Evolutionary conservation across 768 basidiomycete species (phyloP).

Genomic region (Cubamyces sp.): DNA sequence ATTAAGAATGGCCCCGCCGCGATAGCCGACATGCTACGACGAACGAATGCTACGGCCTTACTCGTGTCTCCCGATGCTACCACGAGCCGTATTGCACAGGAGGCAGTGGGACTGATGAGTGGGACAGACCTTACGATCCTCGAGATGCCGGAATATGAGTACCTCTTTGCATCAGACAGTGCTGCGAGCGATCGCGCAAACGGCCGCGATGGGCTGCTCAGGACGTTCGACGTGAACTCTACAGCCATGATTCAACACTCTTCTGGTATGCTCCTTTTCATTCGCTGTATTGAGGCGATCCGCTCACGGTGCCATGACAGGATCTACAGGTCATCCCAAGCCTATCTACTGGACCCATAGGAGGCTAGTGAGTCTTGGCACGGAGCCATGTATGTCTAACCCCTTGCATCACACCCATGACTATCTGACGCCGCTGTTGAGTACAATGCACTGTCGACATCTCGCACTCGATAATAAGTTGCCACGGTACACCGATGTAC

Average conservation of each 20-base stretch:
- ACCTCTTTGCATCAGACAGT: neutral
- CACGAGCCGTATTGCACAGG: neutral
- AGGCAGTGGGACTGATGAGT: neutral
- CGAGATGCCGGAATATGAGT: neutral
- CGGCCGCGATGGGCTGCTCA: neutral
- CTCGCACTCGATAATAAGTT: neutral
- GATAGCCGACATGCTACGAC: constrained; percentile 34
- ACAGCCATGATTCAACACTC: constrained; percentile 10
- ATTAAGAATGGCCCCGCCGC: constrained; percentile 36
- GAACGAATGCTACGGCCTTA: neutral
- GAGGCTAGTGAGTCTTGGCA: neutral
- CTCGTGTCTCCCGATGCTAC: constrained; percentile 1
- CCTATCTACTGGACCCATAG: constrained; percentile 5
- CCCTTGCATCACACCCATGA: too few species aligned
- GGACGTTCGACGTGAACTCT: neutral
- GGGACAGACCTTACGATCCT: neutral
- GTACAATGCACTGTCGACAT: constrained; percentile 1
- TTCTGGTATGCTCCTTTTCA: neutral
- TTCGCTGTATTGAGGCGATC: too few species aligned
- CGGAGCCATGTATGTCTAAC: neutral
- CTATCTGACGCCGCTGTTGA: neutral
- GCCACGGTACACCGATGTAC: constrained; percentile 5
- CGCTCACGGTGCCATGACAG: too few species aligned
- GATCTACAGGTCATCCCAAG: constrained; percentile 21
- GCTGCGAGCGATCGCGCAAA: neutral